Evolutionary conservation across 2,329 filamentous ascomycete genomes (phyloP).

Genomic region (Cyphellophora attinorum): DNA sequence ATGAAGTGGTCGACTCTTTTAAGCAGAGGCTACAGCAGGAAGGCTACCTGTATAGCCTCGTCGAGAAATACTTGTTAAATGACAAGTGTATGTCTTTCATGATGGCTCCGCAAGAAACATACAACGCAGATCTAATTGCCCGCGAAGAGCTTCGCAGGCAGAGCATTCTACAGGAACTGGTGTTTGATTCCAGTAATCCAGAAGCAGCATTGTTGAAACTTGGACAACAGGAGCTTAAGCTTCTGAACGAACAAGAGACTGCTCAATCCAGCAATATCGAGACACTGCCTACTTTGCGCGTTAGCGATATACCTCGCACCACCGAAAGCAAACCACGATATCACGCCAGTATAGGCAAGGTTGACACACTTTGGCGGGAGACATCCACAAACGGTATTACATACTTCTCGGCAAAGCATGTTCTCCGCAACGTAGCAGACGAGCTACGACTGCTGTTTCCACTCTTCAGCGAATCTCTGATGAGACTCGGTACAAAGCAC

Average conservation of each 20-base stretch:
- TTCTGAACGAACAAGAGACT: constrained; percentile 74
- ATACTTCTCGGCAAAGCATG: constrained; percentile 85
- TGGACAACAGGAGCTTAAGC: constrained; percentile 65
- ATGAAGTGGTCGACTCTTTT: constrained; percentile 76
- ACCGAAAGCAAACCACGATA: constrained; percentile 64
- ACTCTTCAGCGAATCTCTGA: constrained; percentile 82
- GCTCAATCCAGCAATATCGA: constrained; percentile 76
- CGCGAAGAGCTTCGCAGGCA: constrained; percentile 70
- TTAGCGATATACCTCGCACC: constrained; percentile 75
- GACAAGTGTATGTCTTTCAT: constrained; percentile 84
- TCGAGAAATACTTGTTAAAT: constrained; percentile 85
- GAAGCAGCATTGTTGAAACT: constrained; percentile 63
- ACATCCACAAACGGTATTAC: constrained; percentile 91
- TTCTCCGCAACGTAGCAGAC: constrained; percentile 67
- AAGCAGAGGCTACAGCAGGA: constrained; percentile 60
- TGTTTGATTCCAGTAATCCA: constrained; percentile 58
- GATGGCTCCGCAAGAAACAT: constrained; percentile 76
- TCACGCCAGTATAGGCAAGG: constrained; percentile 47
- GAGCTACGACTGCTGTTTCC: constrained; percentile 78
- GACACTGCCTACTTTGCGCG: constrained; percentile 77
- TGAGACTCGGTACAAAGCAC: constrained; percentile 81
- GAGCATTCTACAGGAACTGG: constrained; percentile 40
- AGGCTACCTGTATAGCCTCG: constrained; percentile 70
- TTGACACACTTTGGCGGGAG: constrained; percentile 79
- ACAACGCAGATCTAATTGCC: constrained; percentile 60